Evolutionary conservation across 2,329 filamentous ascomycete species (phyloP).

Genomic region (Aureobasidium sp.): DNA sequence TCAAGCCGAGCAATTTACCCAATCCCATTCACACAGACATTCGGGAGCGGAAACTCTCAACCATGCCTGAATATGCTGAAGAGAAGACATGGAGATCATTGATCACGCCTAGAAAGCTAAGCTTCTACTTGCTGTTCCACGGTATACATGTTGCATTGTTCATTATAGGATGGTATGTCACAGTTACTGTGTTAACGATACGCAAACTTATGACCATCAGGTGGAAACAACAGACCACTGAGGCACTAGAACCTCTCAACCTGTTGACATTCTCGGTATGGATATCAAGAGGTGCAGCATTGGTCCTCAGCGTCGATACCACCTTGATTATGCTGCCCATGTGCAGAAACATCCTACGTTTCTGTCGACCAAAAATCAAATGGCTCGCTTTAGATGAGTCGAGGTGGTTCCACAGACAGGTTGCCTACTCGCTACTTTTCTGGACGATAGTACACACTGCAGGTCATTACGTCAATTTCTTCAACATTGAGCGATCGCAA

Average conservation of each 20-base stretch:
- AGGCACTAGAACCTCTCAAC: slow-evolving; percentile 68
- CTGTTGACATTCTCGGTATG: slow-evolving; percentile 80
- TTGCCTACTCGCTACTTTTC: slow-evolving; percentile 79
- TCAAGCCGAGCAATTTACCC: background rate
- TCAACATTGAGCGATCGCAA: slow-evolving; percentile 81
- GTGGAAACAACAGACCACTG: slow-evolving; percentile 66
- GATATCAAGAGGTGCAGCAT: slow-evolving; percentile 87
- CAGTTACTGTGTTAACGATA: background rate
- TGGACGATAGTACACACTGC: slow-evolving; percentile 71
- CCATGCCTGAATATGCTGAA: background rate
- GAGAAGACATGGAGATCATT: slow-evolving; percentile 18
- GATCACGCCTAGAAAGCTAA: slow-evolving; percentile 26
- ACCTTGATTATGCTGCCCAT: slow-evolving; percentile 88
- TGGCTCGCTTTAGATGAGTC: slow-evolving; percentile 94
- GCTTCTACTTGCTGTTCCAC: slow-evolving; percentile 30
- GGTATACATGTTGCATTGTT: slow-evolving; percentile 29
- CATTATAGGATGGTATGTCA: slow-evolving; percentile 28
- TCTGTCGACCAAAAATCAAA: slow-evolving; percentile 74
- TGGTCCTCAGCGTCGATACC: slow-evolving; percentile 75
- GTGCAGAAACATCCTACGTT: slow-evolving; percentile 82
- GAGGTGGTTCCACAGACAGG: slow-evolving; percentile 91
- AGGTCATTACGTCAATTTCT: slow-evolving; percentile 97
- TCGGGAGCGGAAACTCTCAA: background rate
- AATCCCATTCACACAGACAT: background rate
- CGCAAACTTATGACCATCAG: slow-evolving; percentile 37